phyloP scores from a whole-genome alignment of 176 grass and related monocot species.

The Otatea glauca region DNA sequence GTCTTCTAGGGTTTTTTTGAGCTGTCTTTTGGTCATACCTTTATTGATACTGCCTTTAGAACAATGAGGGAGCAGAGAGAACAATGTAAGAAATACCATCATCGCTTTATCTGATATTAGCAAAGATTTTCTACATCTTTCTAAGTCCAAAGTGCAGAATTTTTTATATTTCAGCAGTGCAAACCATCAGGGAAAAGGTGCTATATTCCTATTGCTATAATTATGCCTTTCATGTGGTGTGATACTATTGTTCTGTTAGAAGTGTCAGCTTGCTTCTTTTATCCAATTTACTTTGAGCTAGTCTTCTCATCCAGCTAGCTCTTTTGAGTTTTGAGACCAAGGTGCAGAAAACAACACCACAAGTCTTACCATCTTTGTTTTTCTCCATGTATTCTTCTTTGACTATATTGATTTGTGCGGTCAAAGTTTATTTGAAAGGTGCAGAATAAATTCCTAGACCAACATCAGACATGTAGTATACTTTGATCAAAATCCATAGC shows the following conservation, averaged over 20 bases:
- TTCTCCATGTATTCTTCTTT: not conserved
- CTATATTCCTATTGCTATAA: conserved; percentile 39
- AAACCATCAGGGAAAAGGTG: conserved; percentile 34
- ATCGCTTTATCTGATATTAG: conserved; percentile 17
- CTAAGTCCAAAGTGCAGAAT: conserved; percentile 16
- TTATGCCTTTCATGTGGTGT: conserved; percentile 48
- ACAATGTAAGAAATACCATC: conserved; percentile 31
- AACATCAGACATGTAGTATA: conserved; percentile 24
- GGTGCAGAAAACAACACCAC: conserved; percentile 11
- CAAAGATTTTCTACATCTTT: conserved; percentile 40
- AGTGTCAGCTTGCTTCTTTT: conserved; percentile 22
- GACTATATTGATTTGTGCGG: not conserved
- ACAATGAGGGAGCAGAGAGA: conserved; percentile 31
- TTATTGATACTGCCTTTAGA: conserved; percentile 37
- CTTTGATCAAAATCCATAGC: conserved; percentile 26
- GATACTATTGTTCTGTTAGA: conserved; percentile 9
- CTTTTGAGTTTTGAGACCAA: conserved; percentile 36
- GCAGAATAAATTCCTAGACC: conserved; percentile 30
- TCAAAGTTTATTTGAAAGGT: conserved; percentile 16
- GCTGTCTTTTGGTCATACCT: conserved; percentile 32
- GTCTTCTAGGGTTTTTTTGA: conserved; percentile 35
- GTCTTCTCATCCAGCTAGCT: conserved; percentile 14
- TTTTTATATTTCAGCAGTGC: not conserved
- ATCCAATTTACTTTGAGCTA: conserved; percentile 20
- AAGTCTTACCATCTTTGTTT: not conserved